Evolutionary conservation across 306 rosid species (phyloP), one percentile per base, ranked within the genome.

Genomic region (Erythrophleum fordii): DNA sequence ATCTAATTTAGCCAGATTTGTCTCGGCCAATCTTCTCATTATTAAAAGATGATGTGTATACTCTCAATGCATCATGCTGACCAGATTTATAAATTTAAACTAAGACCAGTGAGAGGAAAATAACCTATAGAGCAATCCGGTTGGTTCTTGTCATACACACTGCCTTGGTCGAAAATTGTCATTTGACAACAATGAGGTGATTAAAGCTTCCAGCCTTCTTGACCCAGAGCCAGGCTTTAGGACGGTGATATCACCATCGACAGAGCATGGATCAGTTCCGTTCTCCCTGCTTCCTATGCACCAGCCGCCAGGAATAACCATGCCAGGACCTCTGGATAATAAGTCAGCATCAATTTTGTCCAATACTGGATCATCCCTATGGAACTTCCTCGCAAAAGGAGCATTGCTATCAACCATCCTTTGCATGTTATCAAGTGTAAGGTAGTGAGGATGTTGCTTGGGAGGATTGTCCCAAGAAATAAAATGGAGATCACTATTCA

Each of bases 401-500:
- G 97, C 97, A 14, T 92, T 93, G 77, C 99, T 96, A 61, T 85
- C 42, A 7, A 90, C 76, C 97, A 96, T 92, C 66, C 29, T 83
- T 74, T 80, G 82, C 97, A 96, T 87, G 82, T 96, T 97, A 3
- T 61, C 80, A 51, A 79, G 23, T 23, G 82, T 89, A 74, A 96
- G 99, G 87, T 93, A 88, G 88, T 93, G 99, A 46, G 99, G 99
- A 72, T 96, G 99, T 78, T 96, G 99, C 88, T 96, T 96, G 53
- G 99, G 99, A 86, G 99, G 99, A 78, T 96, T 96, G 81, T 96
- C 99, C 99, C 99, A 96, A 5, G 99, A 73, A 80, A 96, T 96
- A 87, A 82, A 96, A 86, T 96, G 99, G 59, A 96, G 97, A 73
- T 96, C 99, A 34, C 80, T 90, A 75, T 96, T 96, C 83, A 96